Base-by-base conservation (phyloP, 2,329 filamentous ascomycete genomes). In the Aspergillus cejpii region DNA sequence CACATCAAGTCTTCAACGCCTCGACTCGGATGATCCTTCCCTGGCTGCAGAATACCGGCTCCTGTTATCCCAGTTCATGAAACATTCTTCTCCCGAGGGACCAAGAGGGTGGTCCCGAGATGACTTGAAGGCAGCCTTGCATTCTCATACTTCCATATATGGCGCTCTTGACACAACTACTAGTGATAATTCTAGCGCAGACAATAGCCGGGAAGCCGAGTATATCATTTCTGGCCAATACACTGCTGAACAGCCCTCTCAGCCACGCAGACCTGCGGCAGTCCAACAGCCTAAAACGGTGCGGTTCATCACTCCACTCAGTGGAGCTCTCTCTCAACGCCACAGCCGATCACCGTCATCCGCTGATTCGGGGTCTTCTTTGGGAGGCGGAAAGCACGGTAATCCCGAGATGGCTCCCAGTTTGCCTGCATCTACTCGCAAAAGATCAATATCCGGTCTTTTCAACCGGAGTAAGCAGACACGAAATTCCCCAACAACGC, bases 41-140 rank as follows among this genome's bases (percentile, higher is more conserved):
- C 14, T 54, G 12, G 44, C 51, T 20, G 52, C 53, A 40, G 57
- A 56, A 31, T 52, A 54, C 3, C 43, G 56, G 42, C 39, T 50
- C 7, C 37, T 64, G 12, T 55, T 64, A 14, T 54, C 56, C 7
- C 54, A 53, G 26, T 64, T 64, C 38, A 52, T 56, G 44, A 47
- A 44, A 38, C 39, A 41, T 21, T 39, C 52, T 6, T 48, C 28
- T 34, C 15, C 47, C 6, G 37, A 48, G 7, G 36, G 46, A 28
- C 24, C 33, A 3, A 42, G 43, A 21, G 27, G 23, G 7, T 27
- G 41, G 31, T 6, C 31, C 7, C 5, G 15, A n/a, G 17, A 20
- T 12, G 11, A 34, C 15, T 34, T 20, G 8, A 5, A 34, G 8
- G 17, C 31, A 6, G 31, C 6, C 6, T 34, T 19, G 10, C 31